Base-by-base conservation (phyloP, 2,329 filamentous ascomycete species). In the Aspergillus thermomutatus region DNA sequence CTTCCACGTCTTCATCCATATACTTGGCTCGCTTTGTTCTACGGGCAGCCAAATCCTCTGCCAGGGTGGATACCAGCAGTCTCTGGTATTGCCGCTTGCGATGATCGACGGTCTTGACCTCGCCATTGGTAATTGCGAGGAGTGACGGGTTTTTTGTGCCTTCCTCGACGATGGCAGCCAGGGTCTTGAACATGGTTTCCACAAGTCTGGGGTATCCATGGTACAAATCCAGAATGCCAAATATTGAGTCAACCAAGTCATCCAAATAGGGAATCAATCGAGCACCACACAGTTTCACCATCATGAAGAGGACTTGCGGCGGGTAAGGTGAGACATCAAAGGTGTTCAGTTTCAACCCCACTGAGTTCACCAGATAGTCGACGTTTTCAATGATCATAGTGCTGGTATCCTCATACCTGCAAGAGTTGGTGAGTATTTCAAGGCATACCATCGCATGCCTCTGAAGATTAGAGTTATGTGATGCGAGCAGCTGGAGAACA, bases 321-420 rank as follows among this genome's bases (percentile, higher is more conserved):
- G 91, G 92, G 60, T 96, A 90, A 1, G 93, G 92, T 0, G 92
- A 93, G 52, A 97, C 88, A 62, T 97, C 92, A 62, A 97, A 91
- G 0, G 90, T 91, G 66, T 96, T 97, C 7, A 99, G 82, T 60
- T 92, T 90, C 58, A 97, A 76, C 0, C 90, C 91, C 17, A 99
- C 86, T 0, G 94, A 91, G 69, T 97, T 97, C 59, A 97, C 88
- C 75, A 99, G 89, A 71, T 99, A 99, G 73, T 99, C 94, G 17
- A 91, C 92, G 59, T 99, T 99, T 52, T 89, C 86, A 27, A 97
- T 84, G 41, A 99, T 87, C 62, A 99, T 79, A 17, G 90, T 86
- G 26, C 88, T 88, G 4, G 93, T 88, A 64, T 82, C 87, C 0
- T 69, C 60, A 66, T 97, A 99, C 1, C 83, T 85, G 66, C 91